These are phyloP conservation scores for Candida sanyiensis DNA, from an alignment of 805 yeast genomes.

Conservation along the genomic window DNA sequence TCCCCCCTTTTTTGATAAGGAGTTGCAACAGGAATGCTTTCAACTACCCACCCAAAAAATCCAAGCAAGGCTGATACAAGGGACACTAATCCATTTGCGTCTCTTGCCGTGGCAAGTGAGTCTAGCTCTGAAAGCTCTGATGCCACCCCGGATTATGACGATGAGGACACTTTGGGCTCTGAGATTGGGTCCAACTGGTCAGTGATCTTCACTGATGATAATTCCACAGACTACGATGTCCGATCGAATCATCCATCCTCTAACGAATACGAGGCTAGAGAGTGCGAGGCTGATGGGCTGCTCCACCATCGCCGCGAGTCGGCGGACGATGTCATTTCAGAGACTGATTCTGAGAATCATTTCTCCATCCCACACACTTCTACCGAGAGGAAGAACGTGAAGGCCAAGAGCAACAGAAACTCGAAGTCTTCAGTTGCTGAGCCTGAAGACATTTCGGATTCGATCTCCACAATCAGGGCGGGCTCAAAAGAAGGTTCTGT, in stretches of 20 bases:
- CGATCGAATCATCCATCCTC: constrained; percentile 23
- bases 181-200: constrained; percentile 26
- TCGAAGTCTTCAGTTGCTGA: not conserved
- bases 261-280: constrained; percentile 13
- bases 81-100: not conserved
- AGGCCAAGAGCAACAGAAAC: not conserved
- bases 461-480: constrained; percentile 13
- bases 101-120: not conserved
- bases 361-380: not conserved
- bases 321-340: constrained; percentile 15
- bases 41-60: not conserved
- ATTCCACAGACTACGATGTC: constrained; percentile 24
- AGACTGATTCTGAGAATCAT: constrained; percentile 16
- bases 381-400: not conserved
- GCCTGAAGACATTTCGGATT: not conserved
- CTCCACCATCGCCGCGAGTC: not conserved
- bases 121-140: constrained; percentile 4
- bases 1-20: constrained; percentile 1
- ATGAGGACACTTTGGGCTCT: constrained; percentile 14
- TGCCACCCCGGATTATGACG: not conserved
- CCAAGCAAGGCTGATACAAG: not conserved
- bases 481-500: constrained; percentile 5
- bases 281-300: constrained; percentile 5
- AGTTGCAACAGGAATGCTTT: not conserved
- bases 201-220: constrained; percentile 26